phyloP scores from a whole-genome alignment of 2,329 filamentous ascomycete genomes.

The Coccinonectria pachysandricola region DNA sequence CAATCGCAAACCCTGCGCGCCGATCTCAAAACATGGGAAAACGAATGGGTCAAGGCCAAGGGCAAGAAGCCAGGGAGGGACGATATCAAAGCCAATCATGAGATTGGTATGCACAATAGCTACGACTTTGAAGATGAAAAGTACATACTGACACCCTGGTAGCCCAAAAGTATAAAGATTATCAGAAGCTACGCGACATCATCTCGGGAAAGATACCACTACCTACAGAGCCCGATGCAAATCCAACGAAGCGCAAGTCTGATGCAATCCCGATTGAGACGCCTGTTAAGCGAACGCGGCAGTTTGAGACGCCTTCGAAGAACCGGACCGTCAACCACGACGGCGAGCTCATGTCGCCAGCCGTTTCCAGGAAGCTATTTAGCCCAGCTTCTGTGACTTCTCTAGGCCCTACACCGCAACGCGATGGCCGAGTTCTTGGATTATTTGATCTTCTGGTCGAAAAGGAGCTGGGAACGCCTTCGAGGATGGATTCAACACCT shows the following conservation, averaged over 20 bases:
- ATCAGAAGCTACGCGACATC: slow-evolving; percentile 54
- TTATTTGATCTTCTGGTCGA: slow-evolving; percentile 61
- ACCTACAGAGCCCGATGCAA: slow-evolving; percentile 27
- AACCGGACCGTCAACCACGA: slow-evolving; percentile 21
- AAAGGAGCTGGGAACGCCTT: slow-evolving; percentile 38
- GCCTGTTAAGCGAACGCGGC: slow-evolving; percentile 40
- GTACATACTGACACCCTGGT: too few relatives aligned
- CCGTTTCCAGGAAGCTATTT: slow-evolving; percentile 47
- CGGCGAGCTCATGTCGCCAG: slow-evolving; percentile 43
- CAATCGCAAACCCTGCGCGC: slow-evolving; percentile 48
- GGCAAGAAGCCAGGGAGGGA: slow-evolving; percentile 61
- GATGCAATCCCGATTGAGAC: slow-evolving; percentile 29
- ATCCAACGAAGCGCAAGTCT: slow-evolving; percentile 31
- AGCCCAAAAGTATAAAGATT: slow-evolving; percentile 70
- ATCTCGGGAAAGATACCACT: slow-evolving; percentile 41
- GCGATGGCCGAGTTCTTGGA: slow-evolving; percentile 65
- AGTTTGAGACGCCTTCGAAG: slow-evolving; percentile 38
- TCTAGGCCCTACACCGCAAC: slow-evolving; percentile 71
- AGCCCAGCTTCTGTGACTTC: slow-evolving; percentile 48
- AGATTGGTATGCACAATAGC: slow-evolving; percentile 59
- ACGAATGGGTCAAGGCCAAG: slow-evolving; percentile 46
- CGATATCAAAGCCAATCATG: slow-evolving; percentile 65
- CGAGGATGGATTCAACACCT: slow-evolving; percentile 27
- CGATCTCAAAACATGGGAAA: slow-evolving; percentile 68
- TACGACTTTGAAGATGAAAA: too few relatives aligned